Evolutionary conservation across 306 rosid genomes (phyloP).

Genomic region (Pyrus betulifolia): DNA sequence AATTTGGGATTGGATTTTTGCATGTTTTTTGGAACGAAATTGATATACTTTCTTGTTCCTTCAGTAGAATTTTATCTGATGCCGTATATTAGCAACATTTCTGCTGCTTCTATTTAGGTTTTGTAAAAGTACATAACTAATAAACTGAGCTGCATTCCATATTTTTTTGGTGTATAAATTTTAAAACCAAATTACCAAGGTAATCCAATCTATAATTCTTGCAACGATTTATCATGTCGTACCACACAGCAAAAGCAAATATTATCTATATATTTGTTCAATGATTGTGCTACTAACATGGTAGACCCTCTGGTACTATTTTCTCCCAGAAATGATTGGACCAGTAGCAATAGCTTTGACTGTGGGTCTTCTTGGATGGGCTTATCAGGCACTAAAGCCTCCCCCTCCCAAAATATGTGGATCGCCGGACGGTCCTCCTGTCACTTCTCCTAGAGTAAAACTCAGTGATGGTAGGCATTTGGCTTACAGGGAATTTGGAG

Average conservation of each 20-base stretch:
- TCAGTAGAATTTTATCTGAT: too few relatives aligned
- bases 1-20: too few relatives aligned
- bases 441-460: constrained; percentile 58
- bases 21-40: too few relatives aligned
- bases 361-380: constrained; percentile 50
- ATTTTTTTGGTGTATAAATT: not conserved
- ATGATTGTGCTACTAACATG: not conserved
- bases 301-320: not conserved
- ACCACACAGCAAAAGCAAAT: not conserved
- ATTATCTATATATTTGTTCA: not conserved
- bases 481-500: constrained; percentile 69
- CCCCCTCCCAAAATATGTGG: constrained; percentile 63
- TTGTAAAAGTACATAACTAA: not conserved
- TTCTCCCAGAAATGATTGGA: constrained; percentile 44
- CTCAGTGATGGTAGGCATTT: constrained; percentile 70
- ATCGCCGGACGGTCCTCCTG: constrained; percentile 48
- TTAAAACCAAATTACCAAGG: not conserved
- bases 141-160: not conserved
- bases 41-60: too few relatives aligned
- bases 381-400: constrained; percentile 47
- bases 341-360: constrained; percentile 39
- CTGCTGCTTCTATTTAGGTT: too few relatives aligned
- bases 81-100: too few relatives aligned
- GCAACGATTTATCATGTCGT: not conserved
- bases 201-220: not conserved